These are phyloP conservation scores for Chlorella sp. DNA, from an alignment of 139 green algal species.

Conservation along the genomic window DNA sequence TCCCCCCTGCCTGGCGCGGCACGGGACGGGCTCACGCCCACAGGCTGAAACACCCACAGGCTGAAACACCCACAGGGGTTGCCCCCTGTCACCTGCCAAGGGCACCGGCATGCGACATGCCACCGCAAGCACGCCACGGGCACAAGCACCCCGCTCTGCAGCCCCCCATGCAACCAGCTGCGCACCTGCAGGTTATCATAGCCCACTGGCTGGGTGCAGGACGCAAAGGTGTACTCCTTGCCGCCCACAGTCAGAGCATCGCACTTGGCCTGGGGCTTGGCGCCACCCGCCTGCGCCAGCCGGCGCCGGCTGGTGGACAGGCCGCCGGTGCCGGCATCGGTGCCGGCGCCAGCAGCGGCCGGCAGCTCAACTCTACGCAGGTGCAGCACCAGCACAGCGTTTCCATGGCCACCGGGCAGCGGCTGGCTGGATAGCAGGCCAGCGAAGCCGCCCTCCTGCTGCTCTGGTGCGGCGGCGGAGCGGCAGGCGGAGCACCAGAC, in stretches of 20 bases:
- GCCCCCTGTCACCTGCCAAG: too few relatives aligned
- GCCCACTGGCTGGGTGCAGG: neutral
- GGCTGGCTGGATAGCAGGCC: neutral
- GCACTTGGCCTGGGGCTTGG: neutral
- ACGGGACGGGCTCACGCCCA: too few relatives aligned
- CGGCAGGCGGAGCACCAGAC: slow-evolving; percentile 1
- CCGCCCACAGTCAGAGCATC: neutral
- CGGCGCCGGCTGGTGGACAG: neutral
- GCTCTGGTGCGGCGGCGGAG: neutral
- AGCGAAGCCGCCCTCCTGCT: neutral
- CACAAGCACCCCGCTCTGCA: too few relatives aligned
- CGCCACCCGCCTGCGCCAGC: neutral
- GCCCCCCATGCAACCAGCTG: too few relatives aligned
- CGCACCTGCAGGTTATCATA: too few relatives aligned
- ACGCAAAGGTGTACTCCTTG: slow-evolving; percentile 9
- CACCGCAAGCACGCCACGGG: too few relatives aligned
- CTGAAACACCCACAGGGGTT: too few relatives aligned
- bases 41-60: too few relatives aligned
- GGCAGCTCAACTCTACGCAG: neutral
- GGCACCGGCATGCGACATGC: too few relatives aligned
- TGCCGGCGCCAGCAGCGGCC: neutral
- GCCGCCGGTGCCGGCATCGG: too few relatives aligned
- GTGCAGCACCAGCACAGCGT: neutral
- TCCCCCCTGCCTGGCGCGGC: too few relatives aligned
- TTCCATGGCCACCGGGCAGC: neutral